phyloP scores from a whole-genome alignment of 352 stramenopile genomes.

The Globisporangium uncinulatum region DNA sequence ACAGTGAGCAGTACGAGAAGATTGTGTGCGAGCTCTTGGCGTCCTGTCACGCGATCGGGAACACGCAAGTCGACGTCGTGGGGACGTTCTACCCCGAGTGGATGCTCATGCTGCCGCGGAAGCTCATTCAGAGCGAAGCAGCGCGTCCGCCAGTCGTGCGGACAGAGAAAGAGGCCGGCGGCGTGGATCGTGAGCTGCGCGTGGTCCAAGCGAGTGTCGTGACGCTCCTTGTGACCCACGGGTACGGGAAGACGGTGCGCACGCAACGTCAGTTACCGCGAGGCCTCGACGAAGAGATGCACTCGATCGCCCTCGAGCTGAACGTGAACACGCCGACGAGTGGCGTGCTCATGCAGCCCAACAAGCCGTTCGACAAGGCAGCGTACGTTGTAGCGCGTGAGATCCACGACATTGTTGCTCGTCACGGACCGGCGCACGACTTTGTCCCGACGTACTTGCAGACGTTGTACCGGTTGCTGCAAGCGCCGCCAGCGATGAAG shows the following conservation, averaged over 20 bases:
- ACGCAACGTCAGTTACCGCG: slow-evolving; percentile 55
- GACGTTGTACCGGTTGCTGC: slow-evolving; percentile 60
- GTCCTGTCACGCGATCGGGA: slow-evolving; percentile 71
- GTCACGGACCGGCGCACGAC: slow-evolving; percentile 51
- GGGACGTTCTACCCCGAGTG: slow-evolving; percentile 38
- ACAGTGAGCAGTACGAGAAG: slow-evolving; percentile 57
- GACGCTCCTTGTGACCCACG: slow-evolving; percentile 47
- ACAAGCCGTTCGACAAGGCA: slow-evolving; percentile 75
- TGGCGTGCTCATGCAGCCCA: slow-evolving; percentile 67
- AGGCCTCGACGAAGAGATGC: slow-evolving; percentile 71
- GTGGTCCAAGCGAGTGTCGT: slow-evolving; percentile 61
- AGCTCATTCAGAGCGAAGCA: slow-evolving; percentile 63
- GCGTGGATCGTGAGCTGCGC: slow-evolving; percentile 64
- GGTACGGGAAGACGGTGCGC: slow-evolving; percentile 55
- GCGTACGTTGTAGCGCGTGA: slow-evolving; percentile 59
- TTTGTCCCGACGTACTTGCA: slow-evolving; percentile 76
- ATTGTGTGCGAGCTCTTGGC: slow-evolving; percentile 70
- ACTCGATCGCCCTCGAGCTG: slow-evolving; percentile 62
- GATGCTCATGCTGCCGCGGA: slow-evolving; percentile 67
- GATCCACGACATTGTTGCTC: slow-evolving; percentile 57
- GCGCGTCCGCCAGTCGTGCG: slow-evolving; percentile 8
- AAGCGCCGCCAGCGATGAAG: slow-evolving; percentile 60
- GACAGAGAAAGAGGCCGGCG: slow-evolving; percentile 31
- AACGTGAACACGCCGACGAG: slow-evolving; percentile 73
- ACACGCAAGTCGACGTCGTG: slow-evolving; percentile 59